phyloP scores from a whole-genome alignment of 495 filamentous ascomycete species.

The Talaromyces nanjingensis region DNA sequence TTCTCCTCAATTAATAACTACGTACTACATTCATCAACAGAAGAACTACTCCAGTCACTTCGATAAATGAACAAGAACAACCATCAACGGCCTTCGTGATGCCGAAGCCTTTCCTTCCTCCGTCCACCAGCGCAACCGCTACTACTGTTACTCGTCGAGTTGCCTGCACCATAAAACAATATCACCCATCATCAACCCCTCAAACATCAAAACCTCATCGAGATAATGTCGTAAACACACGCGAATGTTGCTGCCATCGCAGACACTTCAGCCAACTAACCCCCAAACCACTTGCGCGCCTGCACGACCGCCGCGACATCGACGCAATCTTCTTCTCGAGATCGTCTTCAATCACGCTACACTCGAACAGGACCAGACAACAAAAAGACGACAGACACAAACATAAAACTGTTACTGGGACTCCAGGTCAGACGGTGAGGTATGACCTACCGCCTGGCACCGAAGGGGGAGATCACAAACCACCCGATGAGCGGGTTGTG shows the following conservation, averaged over 20 bases:
- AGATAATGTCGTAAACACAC: neutral
- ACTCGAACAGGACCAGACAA: neutral
- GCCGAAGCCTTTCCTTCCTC: neutral
- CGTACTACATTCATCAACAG: neutral
- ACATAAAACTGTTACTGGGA: too few species aligned
- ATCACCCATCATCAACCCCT: neutral
- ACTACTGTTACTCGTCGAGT: neutral
- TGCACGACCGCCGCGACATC: conserved; percentile 6
- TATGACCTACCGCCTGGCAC: neutral
- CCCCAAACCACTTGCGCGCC: neutral
- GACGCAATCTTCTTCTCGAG: conserved; percentile 14
- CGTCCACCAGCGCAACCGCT: neutral
- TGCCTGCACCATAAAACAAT: neutral
- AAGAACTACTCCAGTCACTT: neutral
- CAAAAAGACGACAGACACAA: neutral
- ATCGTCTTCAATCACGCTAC: neutral
- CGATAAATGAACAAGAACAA: neutral
- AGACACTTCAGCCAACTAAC: neutral
- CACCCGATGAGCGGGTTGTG: conserved; percentile 70
- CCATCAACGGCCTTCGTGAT: neutral
- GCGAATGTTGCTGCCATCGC: neutral
- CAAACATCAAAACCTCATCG: neutral
- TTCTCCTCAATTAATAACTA: neutral
- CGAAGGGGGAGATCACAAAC: conserved; percentile 28
- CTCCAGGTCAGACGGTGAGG: neutral